These are phyloP conservation scores for Urtica urens DNA, from an alignment of 306 rosid genomes.

Conservation along the genomic window DNA sequence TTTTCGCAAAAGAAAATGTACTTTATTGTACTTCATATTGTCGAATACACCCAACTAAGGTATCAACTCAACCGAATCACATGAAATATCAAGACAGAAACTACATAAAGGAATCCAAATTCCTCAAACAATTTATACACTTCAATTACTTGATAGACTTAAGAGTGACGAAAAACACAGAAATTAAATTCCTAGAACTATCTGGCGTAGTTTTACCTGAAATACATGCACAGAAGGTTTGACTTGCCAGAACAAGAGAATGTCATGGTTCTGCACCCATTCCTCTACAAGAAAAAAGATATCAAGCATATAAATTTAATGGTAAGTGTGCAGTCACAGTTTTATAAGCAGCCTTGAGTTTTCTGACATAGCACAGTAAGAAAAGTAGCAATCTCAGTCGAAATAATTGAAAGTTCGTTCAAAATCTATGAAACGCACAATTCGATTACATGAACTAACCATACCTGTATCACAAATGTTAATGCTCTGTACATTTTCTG, in stretches of 20 bases:
- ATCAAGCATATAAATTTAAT: slow-evolving; percentile 14
- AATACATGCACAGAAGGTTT: slow-evolving; percentile 84
- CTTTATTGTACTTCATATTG: no score
- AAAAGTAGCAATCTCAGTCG: background rate
- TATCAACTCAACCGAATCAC: no score
- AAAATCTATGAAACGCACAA: background rate
- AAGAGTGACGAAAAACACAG: background rate
- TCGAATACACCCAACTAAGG: no score
- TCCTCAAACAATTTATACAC: background rate
- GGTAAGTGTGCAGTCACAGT: no score
- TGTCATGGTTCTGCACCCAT: slow-evolving; percentile 48
- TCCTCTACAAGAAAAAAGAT: slow-evolving; percentile 40
- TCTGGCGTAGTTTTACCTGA: slow-evolving; percentile 49
- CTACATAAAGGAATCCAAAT: no score
- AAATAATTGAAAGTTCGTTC: slow-evolving; percentile 1
- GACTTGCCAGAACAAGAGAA: slow-evolving; percentile 98
- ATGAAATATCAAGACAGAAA: background rate
- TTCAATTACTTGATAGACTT: background rate
- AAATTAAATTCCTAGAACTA: background rate
- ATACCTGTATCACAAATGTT: slow-evolving; percentile 68
- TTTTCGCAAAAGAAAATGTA: no score
- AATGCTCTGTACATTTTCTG: slow-evolving; percentile 68
- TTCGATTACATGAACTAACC: background rate
- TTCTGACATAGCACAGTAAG: no score
- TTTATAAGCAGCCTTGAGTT: background rate